Conservation (phyloP, 352 stramenopile species). For the Globisporangium sylvaticum region DNA sequence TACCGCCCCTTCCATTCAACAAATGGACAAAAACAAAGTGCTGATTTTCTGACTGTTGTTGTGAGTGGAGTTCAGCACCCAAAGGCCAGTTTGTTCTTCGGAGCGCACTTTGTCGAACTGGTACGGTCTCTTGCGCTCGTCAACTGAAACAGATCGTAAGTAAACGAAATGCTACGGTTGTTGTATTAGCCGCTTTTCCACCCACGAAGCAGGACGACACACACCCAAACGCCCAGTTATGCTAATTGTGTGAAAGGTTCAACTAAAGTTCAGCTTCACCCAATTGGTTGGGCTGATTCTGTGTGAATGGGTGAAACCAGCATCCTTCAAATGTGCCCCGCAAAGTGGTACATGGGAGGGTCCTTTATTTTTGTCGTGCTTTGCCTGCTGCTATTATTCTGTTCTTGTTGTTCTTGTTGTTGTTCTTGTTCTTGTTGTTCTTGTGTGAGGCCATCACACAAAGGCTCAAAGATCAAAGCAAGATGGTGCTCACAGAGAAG, state of each 20-base stretch:
- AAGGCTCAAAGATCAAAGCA: constrained; percentile 1
- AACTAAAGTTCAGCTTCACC: neutral
- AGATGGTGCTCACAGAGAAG: constrained; percentile 96
- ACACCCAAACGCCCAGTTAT: neutral
- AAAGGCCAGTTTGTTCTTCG: neutral
- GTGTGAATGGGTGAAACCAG: neutral
- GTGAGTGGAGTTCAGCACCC: neutral
- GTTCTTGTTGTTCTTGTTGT: no score
- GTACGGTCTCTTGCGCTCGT: neutral
- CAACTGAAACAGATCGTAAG: neutral
- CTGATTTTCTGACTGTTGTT: neutral
- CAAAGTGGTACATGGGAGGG: constrained; percentile 1
- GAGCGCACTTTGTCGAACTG: neutral
- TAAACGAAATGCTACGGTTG: neutral
- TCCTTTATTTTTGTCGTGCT: constrained; percentile 4
- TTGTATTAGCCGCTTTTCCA: neutral
- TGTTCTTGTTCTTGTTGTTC: neutral
- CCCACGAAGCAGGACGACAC: neutral
- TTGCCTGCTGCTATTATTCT: constrained; percentile 1
- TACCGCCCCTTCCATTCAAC: constrained; percentile 1
- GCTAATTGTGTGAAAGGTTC: neutral
- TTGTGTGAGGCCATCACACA: neutral
- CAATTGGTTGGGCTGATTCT: neutral
- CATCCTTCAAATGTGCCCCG: neutral
- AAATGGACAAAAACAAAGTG: neutral